Evolutionary conservation across 129 eudicot genomes (phyloP).

Genomic region (Dittrichia graveolens): DNA sequence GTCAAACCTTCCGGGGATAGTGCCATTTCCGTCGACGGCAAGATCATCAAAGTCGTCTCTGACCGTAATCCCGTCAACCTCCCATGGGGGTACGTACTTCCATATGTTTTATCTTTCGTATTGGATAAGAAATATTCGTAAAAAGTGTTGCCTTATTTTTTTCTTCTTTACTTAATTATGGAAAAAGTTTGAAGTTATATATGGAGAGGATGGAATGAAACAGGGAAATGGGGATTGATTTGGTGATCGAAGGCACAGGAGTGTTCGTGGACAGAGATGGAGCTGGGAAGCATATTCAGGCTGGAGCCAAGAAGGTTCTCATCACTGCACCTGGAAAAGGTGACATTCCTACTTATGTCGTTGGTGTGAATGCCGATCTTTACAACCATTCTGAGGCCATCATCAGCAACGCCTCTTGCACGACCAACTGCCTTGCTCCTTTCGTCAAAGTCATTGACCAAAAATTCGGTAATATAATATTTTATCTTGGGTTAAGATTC

Average conservation of each 20-base stretch:
- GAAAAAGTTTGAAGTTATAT: neutral
- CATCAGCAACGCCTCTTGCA: constrained; percentile 99
- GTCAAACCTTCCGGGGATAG: constrained; percentile 74
- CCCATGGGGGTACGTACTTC: constrained; percentile 62
- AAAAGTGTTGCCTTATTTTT: too few relatives aligned
- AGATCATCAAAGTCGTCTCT: constrained; percentile 85
- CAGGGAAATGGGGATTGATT: constrained; percentile 86
- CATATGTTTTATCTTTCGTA: too few relatives aligned
- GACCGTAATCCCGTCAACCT: constrained; percentile 78
- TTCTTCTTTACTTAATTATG: too few relatives aligned
- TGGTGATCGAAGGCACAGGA: constrained; percentile 91
- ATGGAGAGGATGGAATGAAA: neutral
- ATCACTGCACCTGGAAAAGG: constrained; percentile 99
- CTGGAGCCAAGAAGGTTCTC: constrained; percentile 96
- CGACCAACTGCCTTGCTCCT: constrained; percentile 99
- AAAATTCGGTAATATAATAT: constrained; percentile 55
- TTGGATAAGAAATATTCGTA: too few relatives aligned
- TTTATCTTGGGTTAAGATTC: too few relatives aligned
- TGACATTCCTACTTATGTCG: constrained; percentile 94
- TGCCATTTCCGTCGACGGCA: constrained; percentile 88
- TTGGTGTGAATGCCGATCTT: constrained; percentile 82
- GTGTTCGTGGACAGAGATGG: constrained; percentile 98
- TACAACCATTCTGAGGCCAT: constrained; percentile 67
- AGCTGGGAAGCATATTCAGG: constrained; percentile 89
- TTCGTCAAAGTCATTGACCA: constrained; percentile 97